Base-by-base conservation (phyloP, 2,329 filamentous ascomycete genomes). In the Fusarium pseudonygamai region DNA sequence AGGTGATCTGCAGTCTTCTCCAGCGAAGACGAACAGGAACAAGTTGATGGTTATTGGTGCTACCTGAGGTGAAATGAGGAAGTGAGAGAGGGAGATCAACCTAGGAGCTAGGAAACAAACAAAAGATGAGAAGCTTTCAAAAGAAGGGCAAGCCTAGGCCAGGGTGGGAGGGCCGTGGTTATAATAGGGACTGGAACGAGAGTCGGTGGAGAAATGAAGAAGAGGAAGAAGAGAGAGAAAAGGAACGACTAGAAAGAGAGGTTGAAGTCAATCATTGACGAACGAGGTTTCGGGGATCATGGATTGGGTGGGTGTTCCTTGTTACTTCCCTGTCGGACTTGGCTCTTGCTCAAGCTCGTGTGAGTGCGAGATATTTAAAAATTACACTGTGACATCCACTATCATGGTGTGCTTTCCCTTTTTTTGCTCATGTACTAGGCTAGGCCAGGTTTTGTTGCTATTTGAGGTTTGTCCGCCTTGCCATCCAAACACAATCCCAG, bases 121-220 rank as follows among this genome's bases (percentile, higher is more conserved):
- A 67, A 66, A 60, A 66, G 64, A 69, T 58, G 64, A 40, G 32
- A 56, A 69, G 57, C 59, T 47, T 68, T 45, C 49, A 42, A 72
- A 60, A 65, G 60, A 34, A 69, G 64, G 50, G 61, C 60, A 69
- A 32, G 53, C 55, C 59, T 28, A 28, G 20, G 24, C 42, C 32
- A 52, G 60, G 71, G 66, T 68, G 75, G 74, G 66, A 73, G 63
- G 60, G 50, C 63, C 59, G 67, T 69, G 68, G 72, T 77, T 78
- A 72, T 73, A 78, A 71, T 74, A 78, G 75, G 75, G 57, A 70
- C 50, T 61, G 57, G 68, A 77, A 75, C 68, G 75, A 79, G 64
- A 37, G 77, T 77, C 39, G 60, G 75, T 75, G 71, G 70, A 67
- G 75, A 69, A 74, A 50, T 62, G 55, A 63, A 61, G 62, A 69